Base-by-base conservation (phyloP, 768 basidiomycete genomes). In the Chalciporus chontae region DNA sequence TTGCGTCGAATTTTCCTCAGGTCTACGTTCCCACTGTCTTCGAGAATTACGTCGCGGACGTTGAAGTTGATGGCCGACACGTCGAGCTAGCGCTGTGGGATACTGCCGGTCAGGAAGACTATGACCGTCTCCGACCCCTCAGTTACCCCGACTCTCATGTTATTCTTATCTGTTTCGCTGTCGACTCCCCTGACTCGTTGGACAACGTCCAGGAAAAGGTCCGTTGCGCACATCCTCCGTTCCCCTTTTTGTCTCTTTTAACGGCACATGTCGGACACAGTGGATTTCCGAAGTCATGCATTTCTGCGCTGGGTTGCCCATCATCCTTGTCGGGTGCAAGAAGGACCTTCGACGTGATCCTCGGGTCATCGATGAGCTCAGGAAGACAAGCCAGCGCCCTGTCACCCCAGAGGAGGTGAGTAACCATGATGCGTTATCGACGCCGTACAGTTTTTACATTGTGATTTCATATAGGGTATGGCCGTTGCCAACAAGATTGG, bases 121-220 rank as follows among this genome's bases (percentile, higher is more conserved):
- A 98, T 71, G 96, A 98, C 72, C 90, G 95, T 62, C 90, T 99
- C 59, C 83, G 96, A 49, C 96, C 96, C 53, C 83, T 99, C 67
- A 91, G 88, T 62, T 99, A 99, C 74, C 95, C 95, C 49, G 95
- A 98, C 75, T 94, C 93, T n/a, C 94, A 99, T 69, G 94, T 99
- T 71, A 98, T 99, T 75, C 83, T 98, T 60, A 96, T 99, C 73
- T 97, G 95, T 71, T 99, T 96, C 71, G 94, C 96, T 38, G 85
- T 98, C 59, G 96, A 99, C 77, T 93, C 90, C 45, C 94, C 94
- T 29, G 94, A 97, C 70, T 97, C 94, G 43, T 78, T 99, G 57
- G 96, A 96, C 74, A 99, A 99, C 83, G 96, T 99, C 26, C 94
- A 97, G 78, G 96, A 99, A 78, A 98, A 98, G 90, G 96, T 90